These are phyloP conservation scores for Penicillium maclennaniae DNA, from an alignment of 495 filamentous ascomycete species.

Conservation along the genomic window DNA sequence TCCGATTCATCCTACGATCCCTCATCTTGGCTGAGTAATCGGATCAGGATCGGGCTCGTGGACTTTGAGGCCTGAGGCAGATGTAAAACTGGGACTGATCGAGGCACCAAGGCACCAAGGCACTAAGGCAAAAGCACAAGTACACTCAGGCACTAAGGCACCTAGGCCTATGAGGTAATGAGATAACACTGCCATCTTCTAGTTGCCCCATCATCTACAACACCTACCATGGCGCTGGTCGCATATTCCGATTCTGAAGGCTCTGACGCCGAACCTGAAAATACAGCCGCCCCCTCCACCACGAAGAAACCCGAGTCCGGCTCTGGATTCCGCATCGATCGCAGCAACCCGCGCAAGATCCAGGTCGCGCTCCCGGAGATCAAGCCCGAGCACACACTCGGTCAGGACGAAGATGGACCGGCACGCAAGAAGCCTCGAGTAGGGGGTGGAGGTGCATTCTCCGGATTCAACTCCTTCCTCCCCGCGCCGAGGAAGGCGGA, in stretches of 20 bases:
- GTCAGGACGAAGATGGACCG: constrained; percentile 52
- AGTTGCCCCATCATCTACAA: neutral
- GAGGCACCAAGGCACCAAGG: too few relatives aligned
- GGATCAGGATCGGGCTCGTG: neutral
- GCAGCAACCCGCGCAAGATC: constrained; percentile 77
- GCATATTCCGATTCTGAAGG: constrained; percentile 83
- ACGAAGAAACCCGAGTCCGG: constrained; percentile 62
- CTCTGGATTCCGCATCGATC: constrained; percentile 51
- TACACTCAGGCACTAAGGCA: neutral
- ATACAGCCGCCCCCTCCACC: constrained; percentile 26
- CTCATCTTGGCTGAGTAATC: neutral
- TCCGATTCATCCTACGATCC: neutral
- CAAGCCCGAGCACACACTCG: constrained; percentile 40
- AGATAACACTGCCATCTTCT: neutral
- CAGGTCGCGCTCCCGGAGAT: constrained; percentile 63
- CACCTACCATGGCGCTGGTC: constrained; percentile 62
- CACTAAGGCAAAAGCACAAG: too few relatives aligned
- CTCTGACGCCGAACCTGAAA: constrained; percentile 55
- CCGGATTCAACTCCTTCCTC: constrained; percentile 81
- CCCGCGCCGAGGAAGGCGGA: constrained; percentile 69
- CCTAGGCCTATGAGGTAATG: neutral
- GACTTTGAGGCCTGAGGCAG: neutral
- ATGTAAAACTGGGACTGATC: too few relatives aligned
- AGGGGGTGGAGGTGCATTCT: constrained; percentile 54
- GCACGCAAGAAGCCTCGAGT: constrained; percentile 67